Conservation (phyloP, 305 asterid species). For the Rubia occidens region DNA sequence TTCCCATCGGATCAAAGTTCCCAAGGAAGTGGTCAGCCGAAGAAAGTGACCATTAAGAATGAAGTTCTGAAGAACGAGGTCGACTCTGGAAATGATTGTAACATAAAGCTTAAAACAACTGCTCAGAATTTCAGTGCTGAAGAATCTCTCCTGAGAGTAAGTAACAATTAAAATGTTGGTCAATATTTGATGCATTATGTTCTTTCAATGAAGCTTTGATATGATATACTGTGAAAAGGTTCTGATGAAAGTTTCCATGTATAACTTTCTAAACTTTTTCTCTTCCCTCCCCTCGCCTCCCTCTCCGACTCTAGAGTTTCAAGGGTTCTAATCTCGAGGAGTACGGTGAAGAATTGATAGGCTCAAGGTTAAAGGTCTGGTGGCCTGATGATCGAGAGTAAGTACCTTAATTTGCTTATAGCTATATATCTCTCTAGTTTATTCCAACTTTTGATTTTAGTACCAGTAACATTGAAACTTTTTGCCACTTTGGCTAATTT, state of each 20-base stretch:
- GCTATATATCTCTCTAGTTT: slow-evolving; percentile 8
- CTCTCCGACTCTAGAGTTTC: slow-evolving; percentile 31
- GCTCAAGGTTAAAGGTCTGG: slow-evolving; percentile 63
- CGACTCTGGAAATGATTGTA: slow-evolving; percentile 19
- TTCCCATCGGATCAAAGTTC: slow-evolving; percentile 10
- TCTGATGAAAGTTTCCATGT: slow-evolving; percentile 22
- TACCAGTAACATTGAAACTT: background rate
- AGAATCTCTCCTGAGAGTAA: slow-evolving; percentile 30
- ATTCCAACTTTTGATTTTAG: background rate
- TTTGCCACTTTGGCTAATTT: background rate
- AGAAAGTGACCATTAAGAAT: slow-evolving; percentile 19
- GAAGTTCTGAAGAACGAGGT: slow-evolving; percentile 22
- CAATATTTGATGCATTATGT: background rate
- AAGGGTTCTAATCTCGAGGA: slow-evolving; percentile 24
- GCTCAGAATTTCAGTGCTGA: slow-evolving; percentile 21
- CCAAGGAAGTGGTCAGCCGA: slow-evolving; percentile 25
- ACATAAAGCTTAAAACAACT: slow-evolving; percentile 11
- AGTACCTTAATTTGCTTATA: slow-evolving; percentile 22
- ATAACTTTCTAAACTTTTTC: background rate
- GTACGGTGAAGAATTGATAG: slow-evolving; percentile 44
- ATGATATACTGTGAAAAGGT: slow-evolving; percentile 3
- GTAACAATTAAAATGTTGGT: background rate
- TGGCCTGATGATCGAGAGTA: slow-evolving; percentile 77
- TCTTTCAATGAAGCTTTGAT: background rate
- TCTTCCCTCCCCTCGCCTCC: background rate